Conservation (phyloP, 2,329 filamentous ascomycete genomes). For the Fusarium pseudocircinatum region DNA sequence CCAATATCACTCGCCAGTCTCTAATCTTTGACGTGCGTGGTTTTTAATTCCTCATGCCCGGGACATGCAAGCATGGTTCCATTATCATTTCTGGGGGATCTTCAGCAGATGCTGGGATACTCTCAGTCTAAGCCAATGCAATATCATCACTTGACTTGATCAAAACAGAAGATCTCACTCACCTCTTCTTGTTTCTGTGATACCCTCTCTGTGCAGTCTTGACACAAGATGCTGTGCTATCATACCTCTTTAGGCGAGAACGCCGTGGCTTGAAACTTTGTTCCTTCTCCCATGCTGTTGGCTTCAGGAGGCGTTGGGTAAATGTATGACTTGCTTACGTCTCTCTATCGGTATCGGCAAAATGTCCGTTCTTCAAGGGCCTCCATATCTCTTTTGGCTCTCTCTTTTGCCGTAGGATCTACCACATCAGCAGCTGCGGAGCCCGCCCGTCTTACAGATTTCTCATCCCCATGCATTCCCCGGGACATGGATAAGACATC, state of each 20-base stretch:
- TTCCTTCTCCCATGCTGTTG: constrained; percentile 17
- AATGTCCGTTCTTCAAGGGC: background rate
- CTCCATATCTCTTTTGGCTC: background rate
- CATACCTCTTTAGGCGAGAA: constrained; percentile 10
- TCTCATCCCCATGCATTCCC: constrained; percentile 4
- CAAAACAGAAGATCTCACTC: background rate
- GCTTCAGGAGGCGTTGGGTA: constrained; percentile 8
- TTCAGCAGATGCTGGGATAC: background rate
- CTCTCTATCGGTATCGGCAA: background rate
- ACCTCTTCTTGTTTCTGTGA: background rate
- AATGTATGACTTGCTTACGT: background rate
- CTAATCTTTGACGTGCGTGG: background rate
- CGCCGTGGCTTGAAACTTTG: constrained; percentile 13
- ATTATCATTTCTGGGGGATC: background rate
- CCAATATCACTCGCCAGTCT: background rate
- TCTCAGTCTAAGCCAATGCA: background rate
- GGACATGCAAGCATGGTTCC: background rate
- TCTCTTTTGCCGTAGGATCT: background rate
- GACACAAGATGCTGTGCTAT: constrained; percentile 18
- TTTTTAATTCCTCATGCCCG: background rate
- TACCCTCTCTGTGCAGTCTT: constrained; percentile 5
- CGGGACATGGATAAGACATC: background rate
- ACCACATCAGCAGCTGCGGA: background rate
- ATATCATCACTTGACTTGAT: background rate
- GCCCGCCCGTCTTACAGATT: constrained; percentile 1